A percentile compares a stretch with the other conserved stretches of the same genome.
Evolutionary conservation across 2,329 filamentous ascomycete species (phyloP).

Genomic region (Calonectria pseudoturangicola): DNA sequence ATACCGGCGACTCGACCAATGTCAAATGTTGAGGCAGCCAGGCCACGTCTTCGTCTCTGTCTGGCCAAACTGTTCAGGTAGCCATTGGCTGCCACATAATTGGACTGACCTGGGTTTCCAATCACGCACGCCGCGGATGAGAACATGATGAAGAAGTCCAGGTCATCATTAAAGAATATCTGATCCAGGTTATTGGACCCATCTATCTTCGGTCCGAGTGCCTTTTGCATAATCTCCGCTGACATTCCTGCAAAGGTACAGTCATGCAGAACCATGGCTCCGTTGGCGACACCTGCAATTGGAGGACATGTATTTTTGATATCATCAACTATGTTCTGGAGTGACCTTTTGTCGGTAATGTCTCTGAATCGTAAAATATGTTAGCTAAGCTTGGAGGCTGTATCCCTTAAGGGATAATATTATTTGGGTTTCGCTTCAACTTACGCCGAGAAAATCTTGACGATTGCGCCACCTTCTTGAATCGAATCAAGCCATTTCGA

Average conservation of each 20-base stretch:
- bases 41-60: conserved; percentile 28
- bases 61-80: conserved; percentile 27
- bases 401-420: too few relatives aligned
- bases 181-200: conserved; percentile 30
- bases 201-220: conserved; percentile 33
- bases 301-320: not conserved
- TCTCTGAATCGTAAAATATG: too few relatives aligned
- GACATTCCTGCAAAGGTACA: conserved; percentile 19
- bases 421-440: too few relatives aligned
- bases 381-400: too few relatives aligned
- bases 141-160: conserved; percentile 41
- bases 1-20: conserved; percentile 3
- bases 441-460: not conserved
- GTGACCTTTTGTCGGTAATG: too few relatives aligned
- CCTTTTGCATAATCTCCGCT: not conserved
- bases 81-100: conserved; percentile 36
- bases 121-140: conserved; percentile 27
- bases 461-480: not conserved
- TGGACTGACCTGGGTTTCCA: conserved; percentile 36
- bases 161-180: conserved; percentile 4
- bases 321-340: not conserved
- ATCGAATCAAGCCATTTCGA: not conserved
- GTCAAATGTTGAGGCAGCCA: conserved; percentile 59
- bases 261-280: conserved; percentile 33
- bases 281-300: conserved; percentile 34